Base-by-base conservation (phyloP, 2,329 filamentous ascomycete species). In the Plenodomus biglobosus region DNA sequence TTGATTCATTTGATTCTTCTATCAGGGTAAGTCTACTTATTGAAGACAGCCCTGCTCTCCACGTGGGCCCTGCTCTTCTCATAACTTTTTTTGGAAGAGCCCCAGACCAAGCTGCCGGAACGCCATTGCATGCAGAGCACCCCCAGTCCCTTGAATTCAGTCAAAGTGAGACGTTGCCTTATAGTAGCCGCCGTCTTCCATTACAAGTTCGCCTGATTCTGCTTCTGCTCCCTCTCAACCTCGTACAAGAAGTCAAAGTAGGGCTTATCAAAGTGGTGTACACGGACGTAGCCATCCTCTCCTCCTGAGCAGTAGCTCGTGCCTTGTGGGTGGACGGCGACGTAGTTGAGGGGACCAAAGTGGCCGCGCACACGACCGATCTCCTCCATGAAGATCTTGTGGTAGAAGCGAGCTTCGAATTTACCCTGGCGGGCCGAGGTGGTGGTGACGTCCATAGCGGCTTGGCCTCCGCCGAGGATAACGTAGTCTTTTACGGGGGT, bases 181-280 rank as follows among this genome's bases (percentile, higher is more conserved):
- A 56, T 56, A 55, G 54, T 34, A 32, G 37, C 42, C 27, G 3
- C n/a, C 6, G 3, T 32, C 46, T 22, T 55, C 45, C 37, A 46
- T 64, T 68, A 72, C 62, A 71, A 59, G 56, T 69, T 69, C 48
- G 66, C 64, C 64, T 76, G 77, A 51, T 18, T 10, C 18, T 37
- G 55, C 62, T 39, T 60, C 62, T 37, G 11, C 48, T 96, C 92
- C 75, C 92, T 83, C 85, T 99, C 94, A 54, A 97, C 94, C 81
- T 99, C 94, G 75, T 96, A 99, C 80, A 88, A 84, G 79, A 99
- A 99, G 76, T 99, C 94, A 74, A 94, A 97, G 82, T 96, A 99
- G 55, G 87, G 84, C 82, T 95, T 95, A 79, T 99, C 94, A 76
- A 99, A 99, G 77, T 96, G 90, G 78, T 99, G 94, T 62, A 97